Conservation (phyloP, 2,329 filamentous ascomycete genomes). For the Aspergillus pseudotamarii region DNA sequence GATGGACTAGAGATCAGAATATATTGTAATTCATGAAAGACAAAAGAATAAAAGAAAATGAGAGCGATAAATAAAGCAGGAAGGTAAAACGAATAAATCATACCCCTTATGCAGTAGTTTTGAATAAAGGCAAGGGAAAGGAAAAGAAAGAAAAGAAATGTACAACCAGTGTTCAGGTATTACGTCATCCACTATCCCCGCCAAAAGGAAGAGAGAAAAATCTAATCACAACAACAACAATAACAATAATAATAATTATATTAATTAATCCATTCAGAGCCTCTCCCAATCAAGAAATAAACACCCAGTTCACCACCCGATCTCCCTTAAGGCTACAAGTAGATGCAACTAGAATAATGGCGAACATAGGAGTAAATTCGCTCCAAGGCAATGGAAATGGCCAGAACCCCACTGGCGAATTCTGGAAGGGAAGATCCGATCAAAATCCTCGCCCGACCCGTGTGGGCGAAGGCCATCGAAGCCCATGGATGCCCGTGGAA, state of each 20-base stretch:
- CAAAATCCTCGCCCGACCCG: background rate
- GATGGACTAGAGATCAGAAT: background rate
- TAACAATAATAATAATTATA: no score
- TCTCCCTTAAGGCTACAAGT: background rate
- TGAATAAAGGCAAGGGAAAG: background rate
- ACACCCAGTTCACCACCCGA: background rate
- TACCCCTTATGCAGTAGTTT: background rate
- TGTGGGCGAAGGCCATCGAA: conserved; percentile 35
- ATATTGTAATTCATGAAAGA: background rate
- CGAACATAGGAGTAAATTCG: background rate
- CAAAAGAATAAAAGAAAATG: background rate
- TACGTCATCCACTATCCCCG: conserved; percentile 14
- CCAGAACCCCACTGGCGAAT: conserved; percentile 15
- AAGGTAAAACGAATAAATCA: background rate
- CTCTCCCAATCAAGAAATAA: background rate
- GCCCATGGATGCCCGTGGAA: conserved; percentile 42
- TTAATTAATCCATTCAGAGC: background rate
- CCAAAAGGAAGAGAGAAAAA: background rate
- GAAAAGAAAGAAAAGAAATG: background rate
- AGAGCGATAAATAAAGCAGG: background rate
- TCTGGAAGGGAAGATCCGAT: background rate
- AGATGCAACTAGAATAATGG: background rate
- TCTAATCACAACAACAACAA: no score
- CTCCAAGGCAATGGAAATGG: conserved; percentile 11
- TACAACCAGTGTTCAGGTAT: background rate